These are phyloP conservation scores for Xylaria cubensis DNA, from an alignment of 495 filamentous ascomycete genomes.

Conservation along the genomic window DNA sequence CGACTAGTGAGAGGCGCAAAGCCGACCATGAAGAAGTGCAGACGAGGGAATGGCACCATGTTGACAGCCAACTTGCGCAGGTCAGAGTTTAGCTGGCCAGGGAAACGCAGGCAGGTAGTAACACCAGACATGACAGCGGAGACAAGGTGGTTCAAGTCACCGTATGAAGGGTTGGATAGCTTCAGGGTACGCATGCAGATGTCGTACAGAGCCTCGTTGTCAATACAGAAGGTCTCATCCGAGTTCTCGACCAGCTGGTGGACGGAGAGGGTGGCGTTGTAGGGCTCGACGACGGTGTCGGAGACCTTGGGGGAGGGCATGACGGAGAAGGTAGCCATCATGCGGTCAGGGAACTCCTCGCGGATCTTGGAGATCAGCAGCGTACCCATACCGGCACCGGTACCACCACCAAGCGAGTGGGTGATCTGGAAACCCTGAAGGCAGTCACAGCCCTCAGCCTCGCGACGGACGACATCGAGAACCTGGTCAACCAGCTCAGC, in stretches of 20 bases:
- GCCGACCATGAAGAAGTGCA: conserved; percentile 99
- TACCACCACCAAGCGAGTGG: conserved; percentile 99
- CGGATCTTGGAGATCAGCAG: conserved; percentile 99
- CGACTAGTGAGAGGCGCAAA: conserved; percentile 98
- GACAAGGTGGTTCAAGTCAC: conserved; percentile 99
- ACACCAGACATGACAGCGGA: conserved; percentile 99
- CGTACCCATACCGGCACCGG: conserved; percentile 99
- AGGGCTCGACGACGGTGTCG: conserved; percentile 99
- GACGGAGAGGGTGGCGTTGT: conserved; percentile 98
- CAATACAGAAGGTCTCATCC: conserved; percentile 99
- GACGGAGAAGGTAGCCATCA: conserved; percentile 99
- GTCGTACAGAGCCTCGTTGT: conserved; percentile 99
- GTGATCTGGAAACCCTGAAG: conserved; percentile 99
- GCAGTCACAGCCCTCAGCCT: conserved; percentile 99
- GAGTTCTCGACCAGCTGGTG: conserved; percentile 99
- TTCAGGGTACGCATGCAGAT: conserved; percentile 99
- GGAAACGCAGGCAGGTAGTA: conserved; percentile 98
- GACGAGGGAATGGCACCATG: conserved; percentile 99
- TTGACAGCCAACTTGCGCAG: conserved; percentile 99
- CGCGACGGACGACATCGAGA: conserved; percentile 97
- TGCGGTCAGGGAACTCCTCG: conserved; percentile 99
- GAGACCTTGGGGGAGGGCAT: conserved; percentile 99
- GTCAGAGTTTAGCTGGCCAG: conserved; percentile 99
- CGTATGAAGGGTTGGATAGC: conserved; percentile 97
- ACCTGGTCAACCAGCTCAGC: conserved; percentile 99